These are phyloP conservation scores for Erysiphe neolycopersici DNA, from an alignment of 2,329 filamentous ascomycete species.

Conservation along the genomic window DNA sequence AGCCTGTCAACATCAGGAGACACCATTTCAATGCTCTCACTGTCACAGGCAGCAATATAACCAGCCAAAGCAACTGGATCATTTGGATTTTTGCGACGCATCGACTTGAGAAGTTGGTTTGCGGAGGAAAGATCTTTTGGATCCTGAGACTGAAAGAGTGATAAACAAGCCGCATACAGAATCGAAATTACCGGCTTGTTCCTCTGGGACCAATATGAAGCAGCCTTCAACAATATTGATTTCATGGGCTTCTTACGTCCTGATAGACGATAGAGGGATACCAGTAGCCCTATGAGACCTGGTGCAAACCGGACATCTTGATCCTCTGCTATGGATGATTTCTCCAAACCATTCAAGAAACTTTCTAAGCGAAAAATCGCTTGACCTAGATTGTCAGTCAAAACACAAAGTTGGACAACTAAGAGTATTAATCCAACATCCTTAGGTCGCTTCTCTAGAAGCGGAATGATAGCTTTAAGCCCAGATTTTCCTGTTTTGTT, in stretches of 20 bases:
- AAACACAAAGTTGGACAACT: slow-evolving; percentile 55
- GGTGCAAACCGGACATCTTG: slow-evolving; percentile 56
- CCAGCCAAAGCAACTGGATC: slow-evolving; percentile 54
- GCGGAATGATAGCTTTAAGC: slow-evolving; percentile 38
- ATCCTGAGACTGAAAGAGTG: slow-evolving; percentile 51
- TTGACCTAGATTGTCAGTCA: slow-evolving; percentile 40
- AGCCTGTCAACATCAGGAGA: slow-evolving; percentile 28
- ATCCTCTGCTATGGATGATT: slow-evolving; percentile 26
- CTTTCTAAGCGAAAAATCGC: slow-evolving; percentile 51
- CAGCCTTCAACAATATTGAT: slow-evolving; percentile 50
- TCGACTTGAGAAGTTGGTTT: slow-evolving; percentile 48
- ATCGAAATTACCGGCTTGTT: slow-evolving; percentile 33
- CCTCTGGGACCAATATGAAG: slow-evolving; percentile 51
- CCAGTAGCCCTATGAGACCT: slow-evolving; percentile 53
- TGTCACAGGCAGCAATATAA: slow-evolving; percentile 58
- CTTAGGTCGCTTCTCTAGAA: slow-evolving; percentile 47
- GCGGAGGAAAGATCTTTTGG: slow-evolving; percentile 41
- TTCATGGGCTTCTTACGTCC: slow-evolving; percentile 48
- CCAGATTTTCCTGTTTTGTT: slow-evolving; percentile 36
- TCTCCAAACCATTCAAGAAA: slow-evolving; percentile 47
- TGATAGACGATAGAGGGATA: slow-evolving; percentile 53
- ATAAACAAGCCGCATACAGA: slow-evolving; percentile 55
- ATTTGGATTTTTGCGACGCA: slow-evolving; percentile 36
- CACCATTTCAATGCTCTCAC: slow-evolving; percentile 27
- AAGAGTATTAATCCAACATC: slow-evolving; percentile 63